Conservation (phyloP, 192 early-diverging fungal genomes). For the Chytriomyces confervae region DNA sequence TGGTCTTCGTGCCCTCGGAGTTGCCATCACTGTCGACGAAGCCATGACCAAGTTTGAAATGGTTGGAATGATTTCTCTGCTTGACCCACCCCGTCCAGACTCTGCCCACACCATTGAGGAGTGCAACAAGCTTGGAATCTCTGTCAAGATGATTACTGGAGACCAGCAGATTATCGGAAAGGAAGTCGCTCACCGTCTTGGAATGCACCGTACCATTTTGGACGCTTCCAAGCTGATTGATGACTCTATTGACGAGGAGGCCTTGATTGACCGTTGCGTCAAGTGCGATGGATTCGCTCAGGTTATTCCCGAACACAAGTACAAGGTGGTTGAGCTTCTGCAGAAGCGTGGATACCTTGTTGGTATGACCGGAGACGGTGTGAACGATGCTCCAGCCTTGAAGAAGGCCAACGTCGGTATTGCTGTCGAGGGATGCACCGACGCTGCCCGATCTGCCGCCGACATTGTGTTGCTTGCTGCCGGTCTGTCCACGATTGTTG, state of each 20-base stretch:
- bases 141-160: slow-evolving; percentile 93
- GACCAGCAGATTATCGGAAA: slow-evolving; percentile 90
- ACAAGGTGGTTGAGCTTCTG: slow-evolving; percentile 92
- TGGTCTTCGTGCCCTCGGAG: slow-evolving; percentile 90
- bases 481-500: slow-evolving; percentile 91
- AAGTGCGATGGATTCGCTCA: slow-evolving; percentile 96
- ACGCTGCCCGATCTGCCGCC: slow-evolving; percentile 94
- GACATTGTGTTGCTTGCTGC: slow-evolving; percentile 94
- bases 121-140: slow-evolving; percentile 83
- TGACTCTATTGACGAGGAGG: slow-evolving; percentile 74
- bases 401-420: slow-evolving; percentile 99
- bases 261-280: slow-evolving; percentile 80
- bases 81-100: slow-evolving; percentile 93
- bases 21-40: slow-evolving; percentile 78
- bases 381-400: slow-evolving; percentile 96
- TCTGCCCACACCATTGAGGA: slow-evolving; percentile 88
- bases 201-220: slow-evolving; percentile 90
- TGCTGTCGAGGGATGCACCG: slow-evolving; percentile 95
- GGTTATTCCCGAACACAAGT: slow-evolving; percentile 98
- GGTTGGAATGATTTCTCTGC: slow-evolving; percentile 91
- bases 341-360: slow-evolving; percentile 87
- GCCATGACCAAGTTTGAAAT: slow-evolving; percentile 74
- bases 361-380: slow-evolving; percentile 98
- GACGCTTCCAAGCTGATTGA: slow-evolving; percentile 87
- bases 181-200: slow-evolving; percentile 88